Percentiles rank a stretch among this genome's conserved stretches.
Evolutionary conservation across 2,329 filamentous ascomycete species (phyloP).

Genomic region (Fusarium buharicum): DNA sequence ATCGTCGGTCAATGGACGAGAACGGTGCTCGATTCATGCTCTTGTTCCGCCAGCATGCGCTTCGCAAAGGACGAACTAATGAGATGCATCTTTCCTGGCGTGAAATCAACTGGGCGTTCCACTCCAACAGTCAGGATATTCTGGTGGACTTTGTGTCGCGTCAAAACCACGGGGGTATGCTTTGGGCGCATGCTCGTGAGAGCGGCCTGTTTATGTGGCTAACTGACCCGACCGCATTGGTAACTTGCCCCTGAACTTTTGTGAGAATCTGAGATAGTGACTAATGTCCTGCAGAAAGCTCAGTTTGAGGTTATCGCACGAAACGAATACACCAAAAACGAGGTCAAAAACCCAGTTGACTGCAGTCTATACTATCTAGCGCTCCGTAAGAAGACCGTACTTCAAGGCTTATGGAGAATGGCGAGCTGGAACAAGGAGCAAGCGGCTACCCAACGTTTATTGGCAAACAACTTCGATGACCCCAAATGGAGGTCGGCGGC

Average conservation of each 20-base stretch:
- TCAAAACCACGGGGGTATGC: slow-evolving; percentile 81
- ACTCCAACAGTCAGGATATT: slow-evolving; percentile 89
- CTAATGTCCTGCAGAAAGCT: slow-evolving; percentile 49
- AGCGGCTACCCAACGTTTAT: slow-evolving; percentile 76
- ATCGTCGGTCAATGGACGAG: slow-evolving; percentile 88
- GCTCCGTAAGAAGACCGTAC: slow-evolving; percentile 86
- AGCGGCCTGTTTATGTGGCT: slow-evolving; percentile 97
- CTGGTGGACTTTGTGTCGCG: slow-evolving; percentile 82
- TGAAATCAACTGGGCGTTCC: slow-evolving; percentile 87
- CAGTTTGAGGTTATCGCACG: slow-evolving; percentile 93
- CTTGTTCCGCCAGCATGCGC: slow-evolving; percentile 83
- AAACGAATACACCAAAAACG: slow-evolving; percentile 90
- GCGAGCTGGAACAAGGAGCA: slow-evolving; percentile 91
- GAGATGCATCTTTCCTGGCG: slow-evolving; percentile 77
- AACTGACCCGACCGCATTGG: slow-evolving; percentile 77
- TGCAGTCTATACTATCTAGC: slow-evolving; percentile 94
- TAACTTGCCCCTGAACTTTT: slow-evolving; percentile 50
- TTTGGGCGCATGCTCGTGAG: slow-evolving; percentile 87
- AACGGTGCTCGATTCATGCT: slow-evolving; percentile 89
- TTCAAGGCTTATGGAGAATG: slow-evolving; percentile 95
- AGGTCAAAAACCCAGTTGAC: slow-evolving; percentile 88
- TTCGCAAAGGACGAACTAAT: slow-evolving; percentile 72
- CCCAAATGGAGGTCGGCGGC: slow-evolving; percentile 88
- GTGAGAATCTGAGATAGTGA: neutral
- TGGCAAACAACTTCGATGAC: slow-evolving; percentile 92